Evolutionary conservation across 163 green algal genomes (phyloP), one percentile per base, ranked within the genome.

Genomic region (Chlamydomonas reinhardtii): DNA sequence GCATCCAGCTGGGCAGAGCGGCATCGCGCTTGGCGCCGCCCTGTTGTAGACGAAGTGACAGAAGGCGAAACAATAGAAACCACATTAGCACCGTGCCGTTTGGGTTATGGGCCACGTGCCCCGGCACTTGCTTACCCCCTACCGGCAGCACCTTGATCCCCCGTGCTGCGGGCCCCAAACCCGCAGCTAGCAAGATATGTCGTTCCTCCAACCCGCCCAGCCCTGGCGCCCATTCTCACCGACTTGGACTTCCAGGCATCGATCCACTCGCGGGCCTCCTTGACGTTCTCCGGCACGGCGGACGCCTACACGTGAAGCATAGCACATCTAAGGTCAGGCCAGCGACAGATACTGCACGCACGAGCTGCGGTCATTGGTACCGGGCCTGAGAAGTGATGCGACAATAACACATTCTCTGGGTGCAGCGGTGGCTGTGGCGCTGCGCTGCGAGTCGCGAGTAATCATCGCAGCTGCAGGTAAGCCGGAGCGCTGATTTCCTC

Each of bases 1-100:
- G 94, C 34, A 95, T 84, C 95, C 95, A 98, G 87, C 88, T 93
- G 66, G 91, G 82, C 74, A 87, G 82, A 24, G 31, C 70, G 72
- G 82, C 27, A 25, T 87, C 82, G 61, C 82, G 82, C 32, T 32
- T 27, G 68, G n/a, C 35, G 52, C 59, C 71, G 59, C 54, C 79
- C 79, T 86, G 52, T 8, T n/a, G n/a, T n/a, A n/a, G 39, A 48
- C 5, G 39, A 48, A 48, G 39, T 8, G n/a, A n/a, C n/a, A n/a
- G n/a, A n/a, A n/a, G n/a, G n/a, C n/a, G n/a, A n/a, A n/a, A n/a
- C n/a, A n/a, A n/a, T n/a, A n/a, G n/a, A n/a, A n/a, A n/a, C n/a
- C n/a, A n/a, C n/a, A n/a, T n/a, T n/a, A n/a, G n/a, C n/a, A n/a
- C n/a, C n/a, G n/a, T n/a, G n/a, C n/a, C n/a, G n/a, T n/a, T n/a